Evolutionary conservation across 2,329 filamentous ascomycete genomes (phyloP).

Genomic region (Albifimbria verrucaria): DNA sequence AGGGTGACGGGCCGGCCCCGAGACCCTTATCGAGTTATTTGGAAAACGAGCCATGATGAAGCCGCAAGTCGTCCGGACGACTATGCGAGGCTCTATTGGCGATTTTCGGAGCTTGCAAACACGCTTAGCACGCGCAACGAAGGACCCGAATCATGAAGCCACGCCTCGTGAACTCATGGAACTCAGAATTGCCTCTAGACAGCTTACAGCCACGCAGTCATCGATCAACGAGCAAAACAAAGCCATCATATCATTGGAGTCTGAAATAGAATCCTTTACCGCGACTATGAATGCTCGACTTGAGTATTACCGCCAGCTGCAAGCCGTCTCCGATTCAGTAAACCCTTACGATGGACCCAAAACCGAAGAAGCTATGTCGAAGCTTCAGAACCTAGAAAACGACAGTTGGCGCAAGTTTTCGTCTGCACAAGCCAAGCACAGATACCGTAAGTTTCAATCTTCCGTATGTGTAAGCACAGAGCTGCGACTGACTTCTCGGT

Average conservation of each 20-base stretch:
- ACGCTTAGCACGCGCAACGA: conserved; percentile 23
- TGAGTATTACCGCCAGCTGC: conserved; percentile 87
- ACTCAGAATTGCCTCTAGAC: conserved; percentile 57
- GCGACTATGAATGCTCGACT: conserved; percentile 79
- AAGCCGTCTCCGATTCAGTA: conserved; percentile 86
- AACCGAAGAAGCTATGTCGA: conserved; percentile 44
- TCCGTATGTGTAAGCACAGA: background rate
- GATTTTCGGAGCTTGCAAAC: conserved; percentile 65
- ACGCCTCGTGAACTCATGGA: conserved; percentile 62
- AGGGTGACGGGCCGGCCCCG: conserved; percentile 68
- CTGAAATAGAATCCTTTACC: conserved; percentile 74
- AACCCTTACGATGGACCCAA: conserved; percentile 65
- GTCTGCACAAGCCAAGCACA: conserved; percentile 65
- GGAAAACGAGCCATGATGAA: conserved; percentile 43
- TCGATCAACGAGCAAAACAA: conserved; percentile 51
- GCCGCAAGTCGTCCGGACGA: conserved; percentile 50
- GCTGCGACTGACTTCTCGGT: conserved; percentile 5
- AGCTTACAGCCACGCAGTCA: conserved; percentile 60
- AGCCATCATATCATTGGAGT: conserved; percentile 47
- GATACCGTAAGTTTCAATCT: conserved; percentile 55
- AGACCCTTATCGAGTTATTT: conserved; percentile 55
- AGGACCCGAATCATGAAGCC: too few species aligned
- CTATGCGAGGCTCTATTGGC: conserved; percentile 67
- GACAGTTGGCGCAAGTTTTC: conserved; percentile 56
- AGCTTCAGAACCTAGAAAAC: conserved; percentile 29